Conservation (phyloP, 345 rosid genomes). For the Noccaea bulbosa region DNA sequence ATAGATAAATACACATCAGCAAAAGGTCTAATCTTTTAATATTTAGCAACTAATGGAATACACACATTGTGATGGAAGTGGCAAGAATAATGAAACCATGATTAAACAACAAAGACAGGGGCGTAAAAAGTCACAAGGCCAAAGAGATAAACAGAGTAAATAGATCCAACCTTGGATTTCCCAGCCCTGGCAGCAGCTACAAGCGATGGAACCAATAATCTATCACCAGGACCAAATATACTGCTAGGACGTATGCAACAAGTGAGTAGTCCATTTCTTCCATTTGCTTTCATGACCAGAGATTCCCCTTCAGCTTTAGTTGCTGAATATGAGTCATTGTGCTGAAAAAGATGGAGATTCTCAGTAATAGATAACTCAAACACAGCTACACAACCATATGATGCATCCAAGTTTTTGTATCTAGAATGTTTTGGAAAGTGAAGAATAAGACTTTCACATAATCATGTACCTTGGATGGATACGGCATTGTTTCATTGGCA, state of each 20-base stretch:
- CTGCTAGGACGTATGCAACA: conserved; percentile 94
- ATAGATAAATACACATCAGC: conserved; percentile 3
- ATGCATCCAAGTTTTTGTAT: not conserved
- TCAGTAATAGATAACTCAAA: conserved; percentile 1
- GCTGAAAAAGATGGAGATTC: conserved; percentile 51
- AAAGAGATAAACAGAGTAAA: conserved; percentile 22
- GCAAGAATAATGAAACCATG: not conserved
- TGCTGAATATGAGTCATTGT: conserved; percentile 83
- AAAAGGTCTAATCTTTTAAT: not conserved
- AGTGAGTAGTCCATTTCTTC: conserved; percentile 75
- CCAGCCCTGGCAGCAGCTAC: conserved; percentile 86
- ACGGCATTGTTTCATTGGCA: conserved; percentile 74
- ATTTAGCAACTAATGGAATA: not conserved
- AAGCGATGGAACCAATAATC: conserved; percentile 79
- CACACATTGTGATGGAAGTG: not conserved
- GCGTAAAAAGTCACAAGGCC: not conserved
- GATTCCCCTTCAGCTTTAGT: conserved; percentile 94
- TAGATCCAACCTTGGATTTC: conserved; percentile 70
- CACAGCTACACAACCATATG: conserved; percentile 6
- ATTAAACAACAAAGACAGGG: not conserved
- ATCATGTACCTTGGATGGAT: conserved; percentile 59
- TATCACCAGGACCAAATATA: conserved; percentile 96
- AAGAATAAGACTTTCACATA: too few relatives aligned
- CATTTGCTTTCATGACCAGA: conserved; percentile 69
- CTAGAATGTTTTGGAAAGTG: too few relatives aligned